These are phyloP conservation scores for Saturnispora halmiae DNA, from an alignment of 805 yeast genomes.

Conservation along the genomic window DNA sequence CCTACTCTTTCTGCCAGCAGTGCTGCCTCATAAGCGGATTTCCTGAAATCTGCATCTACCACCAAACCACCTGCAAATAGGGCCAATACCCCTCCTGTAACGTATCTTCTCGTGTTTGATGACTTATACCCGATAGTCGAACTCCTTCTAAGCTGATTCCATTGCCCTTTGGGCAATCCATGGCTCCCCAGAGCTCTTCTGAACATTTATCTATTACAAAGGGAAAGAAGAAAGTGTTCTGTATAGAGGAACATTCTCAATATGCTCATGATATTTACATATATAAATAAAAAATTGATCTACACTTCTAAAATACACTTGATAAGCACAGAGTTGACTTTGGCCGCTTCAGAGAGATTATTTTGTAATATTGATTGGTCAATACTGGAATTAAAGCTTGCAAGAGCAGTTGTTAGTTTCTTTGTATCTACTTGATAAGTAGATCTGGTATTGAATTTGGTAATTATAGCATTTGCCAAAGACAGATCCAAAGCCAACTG, in stretches of 20 bases:
- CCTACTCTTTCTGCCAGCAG: constrained; percentile 43
- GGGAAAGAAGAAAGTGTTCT: too few relatives aligned
- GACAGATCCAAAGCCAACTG: constrained; percentile 4
- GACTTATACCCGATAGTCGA: too few relatives aligned
- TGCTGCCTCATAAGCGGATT: constrained; percentile 28
- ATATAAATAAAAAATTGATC: neutral
- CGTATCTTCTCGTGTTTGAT: neutral
- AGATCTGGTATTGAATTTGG: constrained; percentile 1
- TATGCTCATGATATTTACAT: constrained; percentile 1
- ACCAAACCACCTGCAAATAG: constrained; percentile 18
- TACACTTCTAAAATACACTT: constrained; percentile 4
- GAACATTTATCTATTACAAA: too few relatives aligned
- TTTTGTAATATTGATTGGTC: neutral
- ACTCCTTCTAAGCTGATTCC: neutral
- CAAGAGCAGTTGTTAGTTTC: neutral
- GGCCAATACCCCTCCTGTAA: constrained; percentile 13
- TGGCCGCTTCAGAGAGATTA: neutral
- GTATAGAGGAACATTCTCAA: too few relatives aligned
- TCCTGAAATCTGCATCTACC: constrained; percentile 30
- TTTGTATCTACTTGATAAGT: neutral
- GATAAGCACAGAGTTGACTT: constrained; percentile 4
- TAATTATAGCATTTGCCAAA: neutral
- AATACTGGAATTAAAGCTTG: constrained; percentile 1
- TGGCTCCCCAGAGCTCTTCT: neutral
- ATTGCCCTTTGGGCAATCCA: neutral